Base-by-base conservation (phyloP, 768 basidiomycete species). In the Termitomyces sp. region DNA sequence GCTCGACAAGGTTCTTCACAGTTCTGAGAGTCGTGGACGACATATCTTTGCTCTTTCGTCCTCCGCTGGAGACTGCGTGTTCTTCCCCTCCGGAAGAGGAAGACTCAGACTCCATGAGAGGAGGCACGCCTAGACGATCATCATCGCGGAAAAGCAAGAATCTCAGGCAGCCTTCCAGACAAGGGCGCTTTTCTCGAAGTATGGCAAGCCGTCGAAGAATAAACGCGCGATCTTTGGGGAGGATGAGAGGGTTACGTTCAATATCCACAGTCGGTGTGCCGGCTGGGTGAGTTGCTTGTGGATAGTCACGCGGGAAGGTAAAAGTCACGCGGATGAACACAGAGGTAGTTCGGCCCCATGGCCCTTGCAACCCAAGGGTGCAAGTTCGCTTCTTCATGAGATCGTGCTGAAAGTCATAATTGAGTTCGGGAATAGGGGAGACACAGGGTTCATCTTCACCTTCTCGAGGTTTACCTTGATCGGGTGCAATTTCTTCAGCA, bases 271-370 rank as follows among this genome's bases (percentile, higher is more conserved):
- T 76, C 0, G 91, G 89, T 0, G 79, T 84, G 19, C 86, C 82
- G 10, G 81, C 76, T 0, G 91, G 89, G 63, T 84, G 74, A 1
- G 61, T 61, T 0, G 79, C 77, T 6, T 83, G 77, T 0, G 91
- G 89, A 66, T 98, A 98, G 42, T 82, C 82, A 23, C 83, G 78
- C 0, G 96, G 94, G 64, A 98, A 98, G 1, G 83, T 86, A 73
- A 97, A 95, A 1, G 90, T 88, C 27, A 96, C 81, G 0, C 95
- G 86, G 56, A 94, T 85, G 72, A 92, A 94, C 7, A 89, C 88
- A 19, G 86, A 88, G 11, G 86, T 87, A 0, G 80, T 82, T 55
- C 88, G 88, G n/a, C 90, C 92, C 94, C 94, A 95, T 2, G 93
- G 94, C 2, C 91, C 91, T 60, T 91, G 85, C 42, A 98, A 73